A percentile compares a stretch with the other conserved stretches of the same genome.
Conservation (phyloP, 768 basidiomycete genomes). For the Rhizopogon vulgaris region DNA sequence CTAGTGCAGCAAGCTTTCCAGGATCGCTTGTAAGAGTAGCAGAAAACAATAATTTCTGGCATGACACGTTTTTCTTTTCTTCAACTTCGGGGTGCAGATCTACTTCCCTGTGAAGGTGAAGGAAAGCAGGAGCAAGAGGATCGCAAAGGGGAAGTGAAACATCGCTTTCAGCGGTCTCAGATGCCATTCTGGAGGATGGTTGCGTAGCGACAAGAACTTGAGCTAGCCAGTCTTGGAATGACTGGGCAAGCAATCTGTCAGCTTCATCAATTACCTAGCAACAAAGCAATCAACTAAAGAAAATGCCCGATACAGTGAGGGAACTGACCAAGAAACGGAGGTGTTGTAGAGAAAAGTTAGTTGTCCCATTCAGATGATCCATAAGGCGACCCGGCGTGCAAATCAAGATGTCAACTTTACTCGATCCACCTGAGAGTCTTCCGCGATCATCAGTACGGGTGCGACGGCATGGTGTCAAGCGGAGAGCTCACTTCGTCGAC, state of each 20-base stretch:
- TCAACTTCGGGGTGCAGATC: conserved; percentile 43
- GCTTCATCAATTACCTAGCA: conserved; percentile 93
- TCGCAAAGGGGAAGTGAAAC: conserved; percentile 19
- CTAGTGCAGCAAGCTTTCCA: conserved; percentile 80
- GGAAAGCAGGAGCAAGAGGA: conserved; percentile 57
- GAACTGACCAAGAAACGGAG: conserved; percentile 82
- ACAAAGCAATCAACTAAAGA: not conserved
- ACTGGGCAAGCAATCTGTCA: conserved; percentile 90
- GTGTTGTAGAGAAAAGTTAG: conserved; percentile 89
- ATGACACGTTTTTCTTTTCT: conserved; percentile 57
- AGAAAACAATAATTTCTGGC: conserved; percentile 94
- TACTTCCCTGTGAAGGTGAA: conserved; percentile 17
- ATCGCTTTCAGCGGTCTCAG: conserved; percentile 1
- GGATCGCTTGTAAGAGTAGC: conserved; percentile 95
- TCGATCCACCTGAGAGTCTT: conserved; percentile 79
- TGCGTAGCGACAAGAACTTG: conserved; percentile 75
- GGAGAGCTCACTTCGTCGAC: conserved; percentile 38
- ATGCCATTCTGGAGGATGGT: conserved; percentile 24
- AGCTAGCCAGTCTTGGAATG: conserved; percentile 93
- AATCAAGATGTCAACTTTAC: conserved; percentile 89
- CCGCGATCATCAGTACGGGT: not conserved
- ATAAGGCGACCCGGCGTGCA: conserved; percentile 95
- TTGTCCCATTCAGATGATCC: conserved; percentile 85
- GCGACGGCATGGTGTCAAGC: not conserved
- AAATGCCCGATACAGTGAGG: not conserved